phyloP scores from a whole-genome alignment of 805 yeast species.

The Myxozyma kluyveri region DNA sequence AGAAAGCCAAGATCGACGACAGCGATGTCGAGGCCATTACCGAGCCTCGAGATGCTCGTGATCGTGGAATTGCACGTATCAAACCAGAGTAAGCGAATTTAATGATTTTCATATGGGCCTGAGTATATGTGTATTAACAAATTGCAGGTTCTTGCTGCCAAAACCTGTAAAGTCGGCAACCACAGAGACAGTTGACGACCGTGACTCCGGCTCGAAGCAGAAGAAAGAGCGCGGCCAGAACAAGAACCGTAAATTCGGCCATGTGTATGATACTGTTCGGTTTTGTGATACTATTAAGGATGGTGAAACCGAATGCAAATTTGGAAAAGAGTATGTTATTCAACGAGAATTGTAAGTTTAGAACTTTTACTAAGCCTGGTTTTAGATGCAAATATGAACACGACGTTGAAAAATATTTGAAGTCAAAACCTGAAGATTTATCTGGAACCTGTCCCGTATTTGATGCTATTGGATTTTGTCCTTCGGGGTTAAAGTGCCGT shows the following conservation, averaged over 20 bases:
- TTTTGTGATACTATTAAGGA: conserved; percentile 56
- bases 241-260: conserved; percentile 73
- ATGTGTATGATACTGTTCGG: conserved; percentile 59
- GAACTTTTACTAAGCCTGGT: neutral
- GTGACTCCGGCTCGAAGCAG: conserved; percentile 44
- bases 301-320: conserved; percentile 35
- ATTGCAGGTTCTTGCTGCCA: conserved; percentile 7
- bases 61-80: conserved; percentile 71
- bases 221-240: conserved; percentile 73
- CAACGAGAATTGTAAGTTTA: too few relatives aligned
- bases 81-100: conserved; percentile 66
- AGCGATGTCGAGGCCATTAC: too few relatives aligned
- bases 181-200: conserved; percentile 47
- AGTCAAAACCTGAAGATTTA: conserved; percentile 66
- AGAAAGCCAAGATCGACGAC: neutral
- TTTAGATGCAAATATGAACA: conserved; percentile 69
- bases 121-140: too few relatives aligned
- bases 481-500: conserved; percentile 87
- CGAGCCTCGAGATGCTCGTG: conserved; percentile 21
- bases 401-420: conserved; percentile 63
- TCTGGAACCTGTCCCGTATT: conserved; percentile 83
- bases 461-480: conserved; percentile 80
- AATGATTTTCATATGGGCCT: too few relatives aligned
- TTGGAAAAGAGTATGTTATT: conserved; percentile 21
- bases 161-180: conserved; percentile 31